These are phyloP conservation scores for Tremella mesenterica DNA, from an alignment of 768 basidiomycete species.

Conservation along the genomic window DNA sequence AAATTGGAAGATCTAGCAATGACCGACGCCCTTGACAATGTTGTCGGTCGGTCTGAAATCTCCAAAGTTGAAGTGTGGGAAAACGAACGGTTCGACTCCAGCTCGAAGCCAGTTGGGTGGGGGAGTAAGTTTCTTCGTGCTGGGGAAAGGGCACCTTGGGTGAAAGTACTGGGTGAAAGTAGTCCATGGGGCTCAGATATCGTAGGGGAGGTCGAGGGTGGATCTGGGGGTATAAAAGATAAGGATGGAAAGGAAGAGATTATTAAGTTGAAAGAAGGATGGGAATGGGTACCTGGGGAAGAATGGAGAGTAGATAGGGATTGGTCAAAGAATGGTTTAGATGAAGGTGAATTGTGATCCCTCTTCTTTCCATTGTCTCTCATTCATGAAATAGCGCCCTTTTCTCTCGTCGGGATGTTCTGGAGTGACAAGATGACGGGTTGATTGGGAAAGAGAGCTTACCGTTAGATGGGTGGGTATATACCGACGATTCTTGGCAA, in stretches of 20 bases:
- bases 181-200: neutral
- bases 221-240: neutral
- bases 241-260: conserved; percentile 11
- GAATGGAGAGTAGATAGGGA: conserved; percentile 42
- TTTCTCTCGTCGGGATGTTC: too few species aligned
- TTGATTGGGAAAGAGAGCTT: neutral
- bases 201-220: conserved; percentile 4
- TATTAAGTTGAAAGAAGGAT: conserved; percentile 30
- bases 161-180: conserved; percentile 14
- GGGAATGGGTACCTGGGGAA: conserved; percentile 37
- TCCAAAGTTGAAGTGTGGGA: conserved; percentile 41
- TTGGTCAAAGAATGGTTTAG: conserved; percentile 33
- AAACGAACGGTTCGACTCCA: conserved; percentile 41
- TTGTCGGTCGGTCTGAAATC: conserved; percentile 26
- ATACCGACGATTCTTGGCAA: conserved; percentile 44
- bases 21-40: conserved; percentile 33
- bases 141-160: conserved; percentile 35
- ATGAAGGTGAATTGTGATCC: conserved; percentile 23
- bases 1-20: conserved; percentile 22
- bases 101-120: conserved; percentile 13
- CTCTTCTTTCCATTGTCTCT: neutral
- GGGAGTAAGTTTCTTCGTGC: conserved; percentile 15
- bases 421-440: neutral
- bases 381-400: too few species aligned
- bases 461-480: conserved; percentile 40